Percentiles rank a stretch among this genome's conserved stretches.
Conservation (phyloP, 345 rosid genomes). For the Eucalyptus albens region DNA sequence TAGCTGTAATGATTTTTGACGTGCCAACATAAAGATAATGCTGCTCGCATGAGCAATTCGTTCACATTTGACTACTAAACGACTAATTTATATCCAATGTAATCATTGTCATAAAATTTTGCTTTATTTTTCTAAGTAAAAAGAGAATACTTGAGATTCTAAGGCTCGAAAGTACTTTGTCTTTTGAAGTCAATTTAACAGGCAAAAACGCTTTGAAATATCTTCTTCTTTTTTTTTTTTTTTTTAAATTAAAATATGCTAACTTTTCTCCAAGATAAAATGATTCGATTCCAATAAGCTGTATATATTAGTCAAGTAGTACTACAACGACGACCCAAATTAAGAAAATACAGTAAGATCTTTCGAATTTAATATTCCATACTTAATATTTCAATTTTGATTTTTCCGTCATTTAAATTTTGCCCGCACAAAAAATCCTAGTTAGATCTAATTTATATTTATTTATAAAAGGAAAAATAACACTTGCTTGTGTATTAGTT, state of each 20-base stretch:
- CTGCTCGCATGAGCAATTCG: background rate
- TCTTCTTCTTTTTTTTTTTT: background rate
- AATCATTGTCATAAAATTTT: background rate
- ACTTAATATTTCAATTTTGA: background rate
- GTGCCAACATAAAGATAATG: background rate
- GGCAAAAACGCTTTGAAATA: background rate
- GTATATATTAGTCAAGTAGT: background rate
- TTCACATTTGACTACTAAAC: background rate
- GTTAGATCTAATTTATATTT: background rate
- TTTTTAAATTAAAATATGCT: background rate
- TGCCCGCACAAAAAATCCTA: fast-evolving
- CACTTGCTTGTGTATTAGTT: background rate
- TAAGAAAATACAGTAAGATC: background rate
- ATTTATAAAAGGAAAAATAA: background rate
- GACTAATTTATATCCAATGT: background rate
- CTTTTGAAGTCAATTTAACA: background rate
- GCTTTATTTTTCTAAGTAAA: background rate
- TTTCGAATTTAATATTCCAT: fast-evolving
- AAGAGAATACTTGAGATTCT: background rate
- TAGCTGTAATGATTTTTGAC: background rate
- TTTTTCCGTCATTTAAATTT: background rate
- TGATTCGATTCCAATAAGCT: background rate
- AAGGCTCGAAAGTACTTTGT: background rate
- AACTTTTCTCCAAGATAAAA: background rate
- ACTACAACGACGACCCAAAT: background rate